Conservation (phyloP, 2,329 filamentous ascomycete genomes). For the Madurella mycetomatis region DNA sequence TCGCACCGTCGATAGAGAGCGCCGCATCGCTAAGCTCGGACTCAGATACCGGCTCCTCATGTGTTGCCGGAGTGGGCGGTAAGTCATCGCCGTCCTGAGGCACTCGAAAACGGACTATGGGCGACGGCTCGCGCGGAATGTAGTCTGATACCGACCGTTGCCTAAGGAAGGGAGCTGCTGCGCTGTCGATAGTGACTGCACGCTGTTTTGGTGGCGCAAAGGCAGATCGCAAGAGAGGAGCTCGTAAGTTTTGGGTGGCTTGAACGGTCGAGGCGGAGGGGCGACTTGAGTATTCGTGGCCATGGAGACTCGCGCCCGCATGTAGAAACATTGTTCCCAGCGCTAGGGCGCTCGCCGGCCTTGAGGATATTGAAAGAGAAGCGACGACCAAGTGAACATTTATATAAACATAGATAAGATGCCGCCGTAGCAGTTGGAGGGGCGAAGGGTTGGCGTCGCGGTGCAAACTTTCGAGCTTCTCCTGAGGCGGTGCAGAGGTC, state of each 20-base stretch:
- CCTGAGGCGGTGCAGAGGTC: not conserved
- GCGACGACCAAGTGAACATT: not conserved
- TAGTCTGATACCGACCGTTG: slow-evolving; percentile 37
- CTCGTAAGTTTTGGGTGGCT: slow-evolving; percentile 32
- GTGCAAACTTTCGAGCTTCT: not conserved
- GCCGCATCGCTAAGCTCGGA: slow-evolving; percentile 47
- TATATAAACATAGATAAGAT: not conserved
- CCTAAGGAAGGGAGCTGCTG: slow-evolving; percentile 19
- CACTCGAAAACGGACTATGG: slow-evolving; percentile 46
- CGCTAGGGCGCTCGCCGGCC: no score
- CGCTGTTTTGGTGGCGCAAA: slow-evolving; percentile 34
- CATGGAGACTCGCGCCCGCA: slow-evolving; percentile 55
- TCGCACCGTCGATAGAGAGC: slow-evolving; percentile 33
- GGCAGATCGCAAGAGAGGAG: slow-evolving; percentile 41
- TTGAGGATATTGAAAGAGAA: no score
- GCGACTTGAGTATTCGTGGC: slow-evolving; percentile 52
- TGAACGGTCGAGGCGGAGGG: slow-evolving; percentile 30
- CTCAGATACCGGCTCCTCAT: slow-evolving; percentile 47
- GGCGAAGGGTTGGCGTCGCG: slow-evolving; percentile 11
- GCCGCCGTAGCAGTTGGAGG: not conserved
- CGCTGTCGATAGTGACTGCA: slow-evolving; percentile 2
- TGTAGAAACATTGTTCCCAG: slow-evolving; percentile 53
- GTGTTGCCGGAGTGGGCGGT: slow-evolving; percentile 31
- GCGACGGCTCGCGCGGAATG: slow-evolving; percentile 34
- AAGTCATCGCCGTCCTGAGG: slow-evolving; percentile 30